Percentiles rank a stretch among this genome's conserved stretches.
phyloP scores from a whole-genome alignment of 257 asterid species.

The Penstemon newberryi region DNA sequence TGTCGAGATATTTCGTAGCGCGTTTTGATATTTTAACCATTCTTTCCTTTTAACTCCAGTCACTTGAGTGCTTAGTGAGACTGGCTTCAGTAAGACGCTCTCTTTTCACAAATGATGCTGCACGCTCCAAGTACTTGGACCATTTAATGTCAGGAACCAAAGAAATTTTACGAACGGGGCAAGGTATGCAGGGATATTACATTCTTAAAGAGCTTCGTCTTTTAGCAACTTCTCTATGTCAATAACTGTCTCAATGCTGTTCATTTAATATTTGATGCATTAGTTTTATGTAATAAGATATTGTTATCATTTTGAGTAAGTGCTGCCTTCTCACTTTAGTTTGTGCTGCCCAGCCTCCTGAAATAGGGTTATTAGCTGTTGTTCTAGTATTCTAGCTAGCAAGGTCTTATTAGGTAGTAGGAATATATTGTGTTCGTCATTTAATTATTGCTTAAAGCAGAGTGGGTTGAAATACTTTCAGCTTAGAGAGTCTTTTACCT shows the following conservation, averaged over 20 bases:
- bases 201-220: conserved; percentile 23
- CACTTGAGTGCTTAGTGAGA: conserved; percentile 93
- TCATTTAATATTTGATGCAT: conserved; percentile 19
- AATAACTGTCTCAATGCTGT: background rate
- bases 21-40: background rate
- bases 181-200: conserved; percentile 51
- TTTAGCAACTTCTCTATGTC: conserved; percentile 2
- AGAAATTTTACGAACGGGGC: conserved; percentile 86
- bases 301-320: conserved; percentile 4
- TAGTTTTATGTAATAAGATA: conserved; percentile 10
- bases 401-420: background rate
- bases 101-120: conserved; percentile 77
- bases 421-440: background rate
- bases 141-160: conserved; percentile 94
- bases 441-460: conserved; percentile 14
- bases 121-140: conserved; percentile 87
- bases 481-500: conserved; percentile 4
- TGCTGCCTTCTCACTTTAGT: conserved; percentile 22
- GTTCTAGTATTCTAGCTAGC: conserved; percentile 1
- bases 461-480: background rate
- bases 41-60: conserved; percentile 41
- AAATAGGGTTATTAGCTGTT: conserved; percentile 8
- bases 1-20: conserved; percentile 5
- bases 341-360: conserved; percentile 8
- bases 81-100: conserved; percentile 96